Percentiles rank a stretch among this genome's conserved stretches.
phyloP scores from a whole-genome alignment of 306 rosid genomes.

The Corylus heterophylla region DNA sequence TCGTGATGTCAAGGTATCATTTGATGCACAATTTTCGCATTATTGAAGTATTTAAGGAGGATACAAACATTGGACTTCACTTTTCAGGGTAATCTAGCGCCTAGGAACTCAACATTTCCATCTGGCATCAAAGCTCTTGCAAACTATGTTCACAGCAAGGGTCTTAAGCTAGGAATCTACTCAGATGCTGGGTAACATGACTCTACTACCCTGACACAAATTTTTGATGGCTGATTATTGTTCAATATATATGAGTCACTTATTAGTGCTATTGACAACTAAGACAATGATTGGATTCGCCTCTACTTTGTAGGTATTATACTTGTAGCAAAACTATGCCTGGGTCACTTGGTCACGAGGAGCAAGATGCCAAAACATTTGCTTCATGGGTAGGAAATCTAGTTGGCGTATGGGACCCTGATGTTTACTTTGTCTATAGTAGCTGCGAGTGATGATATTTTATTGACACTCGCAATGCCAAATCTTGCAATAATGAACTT shows the following conservation, averaged over 20 bases:
- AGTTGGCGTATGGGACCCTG: not conserved
- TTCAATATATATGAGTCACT: not conserved
- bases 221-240: not conserved
- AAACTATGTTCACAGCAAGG: conserved; percentile 88
- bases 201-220: not conserved
- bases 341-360: conserved; percentile 90
- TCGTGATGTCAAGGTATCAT: conserved; percentile 61
- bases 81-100: conserved; percentile 64
- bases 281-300: not conserved
- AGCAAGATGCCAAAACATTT: conserved; percentile 87
- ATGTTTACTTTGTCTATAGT: not conserved
- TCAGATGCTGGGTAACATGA: conserved; percentile 88
- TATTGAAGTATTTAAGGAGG: not conserved
- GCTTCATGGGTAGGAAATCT: conserved; percentile 77
- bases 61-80: not conserved
- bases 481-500: conserved; percentile 1
- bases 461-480: not conserved
- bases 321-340: conserved; percentile 95
- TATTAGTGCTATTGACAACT: not conserved
- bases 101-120: conserved; percentile 85
- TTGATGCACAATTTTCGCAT: not conserved
- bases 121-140: conserved; percentile 92
- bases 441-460: not conserved
- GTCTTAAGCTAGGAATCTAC: conserved; percentile 93
- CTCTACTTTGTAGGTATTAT: conserved; percentile 56